Base-by-base conservation (phyloP, 495 filamentous ascomycete species). In the Halenospora varia region DNA sequence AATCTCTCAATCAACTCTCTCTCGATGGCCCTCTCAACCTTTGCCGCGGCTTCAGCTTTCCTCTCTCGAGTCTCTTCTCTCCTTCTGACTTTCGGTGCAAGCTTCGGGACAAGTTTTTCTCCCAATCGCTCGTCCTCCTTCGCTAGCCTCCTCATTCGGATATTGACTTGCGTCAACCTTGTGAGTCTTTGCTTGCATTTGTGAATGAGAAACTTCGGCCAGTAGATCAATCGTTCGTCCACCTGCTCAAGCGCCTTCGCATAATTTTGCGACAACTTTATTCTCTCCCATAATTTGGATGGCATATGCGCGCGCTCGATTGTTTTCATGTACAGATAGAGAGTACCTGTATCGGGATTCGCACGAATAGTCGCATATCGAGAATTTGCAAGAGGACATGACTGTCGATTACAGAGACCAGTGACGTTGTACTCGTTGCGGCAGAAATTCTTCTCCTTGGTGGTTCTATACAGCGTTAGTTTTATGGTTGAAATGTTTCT, bases 141-240 rank as follows among this genome's bases (percentile, higher is more conserved):
- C 45, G 89, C 89, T 42, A 98, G 72, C 66, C 84, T 82, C 68
- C 85, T 81, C 79, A 89, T 94, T 50, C 92, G 82, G 51, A 97
- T 92, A 9, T 83, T 84, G 9, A 98, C 95, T 75, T 97, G 95
- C 41, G 91, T 95, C 66, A 98, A 77, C 48, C 94, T 81, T 18
- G 94, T 98, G 22, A 98, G 81, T 58, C 94, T 87, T 75, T 98
- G 94, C 76, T 98, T 98, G 83, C 92, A 96, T 73, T 96, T 96
- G 76, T 97, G 95, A 49, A 90, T 73, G 59, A 97, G 75, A 71
- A 96, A 96, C 68, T 96, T 96, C 24, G 94, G 94, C 87, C 91
- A 97, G 81, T 96, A 97, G 64, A 91, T 87, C 48, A 98, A 80
- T 10, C 88, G 81, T 60, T 88, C 82, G 66, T 97, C 95, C 62